Evolutionary conservation across 129 eudicot species (phyloP), one percentile per base, ranked within the genome.

Genomic region (Pulicaria dysenterica): DNA sequence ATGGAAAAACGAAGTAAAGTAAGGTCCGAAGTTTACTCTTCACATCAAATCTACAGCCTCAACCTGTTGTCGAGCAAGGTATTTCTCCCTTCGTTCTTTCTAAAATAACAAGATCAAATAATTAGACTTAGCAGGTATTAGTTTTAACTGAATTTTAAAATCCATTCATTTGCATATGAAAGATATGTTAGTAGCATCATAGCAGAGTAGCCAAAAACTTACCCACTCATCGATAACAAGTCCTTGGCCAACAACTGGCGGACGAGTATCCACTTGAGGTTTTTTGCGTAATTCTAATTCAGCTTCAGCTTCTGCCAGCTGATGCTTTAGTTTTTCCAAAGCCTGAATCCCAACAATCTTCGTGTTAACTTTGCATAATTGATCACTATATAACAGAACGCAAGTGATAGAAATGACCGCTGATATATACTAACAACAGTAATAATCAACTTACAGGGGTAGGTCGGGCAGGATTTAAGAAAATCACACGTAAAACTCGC

Each of bases 51-150:
- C 91, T 41, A 82, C 83, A 42, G 95, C 85, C 69, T 85, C 86
- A 43, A 79, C 82, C 66, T 85, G 91, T 70, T 91, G 97, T 78
- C 87, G 87, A 74, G 97, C 97, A 75, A 91, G 95, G 80, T 91
- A 91, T 69, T 85, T 91, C 73, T 87, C 95, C 84, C 97, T 81
- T 74, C 97, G 80, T 70, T 91, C 97, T 82, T 89, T 89, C 96
- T 89, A 73, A 5, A 55, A 73, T 15, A 62, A 37, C 48, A 14
- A 36, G 9, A 69, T 39, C 43, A 49, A 58, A 38, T 38, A 49
- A 48, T 15, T 48, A 48, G 46, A 59, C 17, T 72, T 73, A 38
- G 13, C 15, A 10, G 6, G 36, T 39, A 53, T 8, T 8, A 7
- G 47, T 8, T 12, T 10, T 4, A 40, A 7, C 16, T 34, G 24